phyloP scores from a whole-genome alignment of 2,329 filamentous ascomycete species.

The Aureobasidium mangrovei region DNA sequence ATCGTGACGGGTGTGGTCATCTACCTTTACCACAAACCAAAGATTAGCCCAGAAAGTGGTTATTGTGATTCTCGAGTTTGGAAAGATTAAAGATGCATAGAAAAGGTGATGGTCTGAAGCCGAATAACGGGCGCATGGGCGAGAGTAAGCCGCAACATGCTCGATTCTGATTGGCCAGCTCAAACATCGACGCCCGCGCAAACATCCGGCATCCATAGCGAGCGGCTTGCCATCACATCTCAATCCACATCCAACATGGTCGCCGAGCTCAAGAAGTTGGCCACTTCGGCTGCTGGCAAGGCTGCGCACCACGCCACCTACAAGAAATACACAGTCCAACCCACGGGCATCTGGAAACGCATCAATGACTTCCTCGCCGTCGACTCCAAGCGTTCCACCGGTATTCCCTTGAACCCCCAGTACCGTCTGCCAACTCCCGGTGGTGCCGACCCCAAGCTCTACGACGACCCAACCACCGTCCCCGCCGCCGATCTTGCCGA shows the following conservation, averaged over 20 bases:
- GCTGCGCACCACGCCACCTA: conserved; percentile 17
- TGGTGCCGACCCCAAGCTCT: conserved; percentile 57
- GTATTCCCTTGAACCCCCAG: conserved; percentile 85
- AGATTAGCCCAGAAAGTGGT: no score
- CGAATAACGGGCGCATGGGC: not conserved
- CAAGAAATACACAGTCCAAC: conserved; percentile 94
- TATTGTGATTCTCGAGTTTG: no score
- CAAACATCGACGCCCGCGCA: no score
- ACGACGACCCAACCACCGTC: conserved; percentile 73
- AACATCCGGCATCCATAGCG: no score
- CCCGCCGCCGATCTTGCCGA: conserved; percentile 84
- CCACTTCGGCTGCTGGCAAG: conserved; percentile 17
- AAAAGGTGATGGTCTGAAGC: no score
- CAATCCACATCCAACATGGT: conserved; percentile 14
- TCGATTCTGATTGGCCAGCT: not conserved
- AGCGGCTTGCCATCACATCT: not conserved
- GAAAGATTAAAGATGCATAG: no score
- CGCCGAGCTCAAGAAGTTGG: conserved; percentile 16
- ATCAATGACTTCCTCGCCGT: conserved; percentile 71
- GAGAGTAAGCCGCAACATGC: not conserved
- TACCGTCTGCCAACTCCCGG: conserved; percentile 82
- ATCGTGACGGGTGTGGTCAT: not conserved
- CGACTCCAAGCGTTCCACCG: conserved; percentile 81
- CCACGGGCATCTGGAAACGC: conserved; percentile 76
- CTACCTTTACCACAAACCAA: no score